Percentiles rank a stretch among this genome's conserved stretches.
These are phyloP conservation scores for Uromyces viciae-fabae DNA, from an alignment of 1,284 basidiomycete genomes.

Conservation along the genomic window DNA sequence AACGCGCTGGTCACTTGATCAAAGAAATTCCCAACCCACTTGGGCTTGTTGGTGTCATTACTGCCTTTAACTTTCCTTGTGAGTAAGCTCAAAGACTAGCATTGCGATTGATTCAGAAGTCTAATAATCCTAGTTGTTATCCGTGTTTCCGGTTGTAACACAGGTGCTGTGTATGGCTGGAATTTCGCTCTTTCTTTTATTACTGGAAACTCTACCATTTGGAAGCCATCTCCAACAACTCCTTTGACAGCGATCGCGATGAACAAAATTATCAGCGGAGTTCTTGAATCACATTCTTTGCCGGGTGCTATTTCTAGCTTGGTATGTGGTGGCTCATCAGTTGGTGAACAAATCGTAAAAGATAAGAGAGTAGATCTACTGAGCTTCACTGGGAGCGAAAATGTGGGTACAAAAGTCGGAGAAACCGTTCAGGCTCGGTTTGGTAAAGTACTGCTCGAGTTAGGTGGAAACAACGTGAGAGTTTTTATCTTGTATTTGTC, in stretches of 20 bases:
- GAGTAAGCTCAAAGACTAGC: background rate
- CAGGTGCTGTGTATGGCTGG: slow-evolving; percentile 59
- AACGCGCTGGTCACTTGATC: slow-evolving; percentile 50
- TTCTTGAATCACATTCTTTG: slow-evolving; percentile 75
- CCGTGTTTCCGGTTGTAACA: slow-evolving; percentile 38
- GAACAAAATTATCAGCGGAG: slow-evolving; percentile 73
- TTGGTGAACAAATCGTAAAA: slow-evolving; percentile 72
- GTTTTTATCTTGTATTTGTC: background rate
- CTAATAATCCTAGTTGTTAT: slow-evolving; percentile 77
- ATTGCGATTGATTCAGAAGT: background rate
- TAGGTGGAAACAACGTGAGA: slow-evolving; percentile 80
- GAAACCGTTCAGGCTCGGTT: slow-evolving; percentile 73
- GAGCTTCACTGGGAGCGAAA: slow-evolving; percentile 89
- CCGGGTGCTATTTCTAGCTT: slow-evolving; percentile 78
- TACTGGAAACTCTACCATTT: slow-evolving; percentile 86
- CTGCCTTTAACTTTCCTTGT: slow-evolving; percentile 47
- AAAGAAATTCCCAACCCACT: slow-evolving; percentile 66
- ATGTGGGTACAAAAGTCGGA: slow-evolving; percentile 76
- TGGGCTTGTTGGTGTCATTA: slow-evolving; percentile 74
- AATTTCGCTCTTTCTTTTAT: slow-evolving; percentile 83
- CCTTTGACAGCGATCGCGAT: slow-evolving; percentile 81
- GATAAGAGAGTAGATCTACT: slow-evolving; percentile 71
- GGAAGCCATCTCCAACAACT: slow-evolving; percentile 89
- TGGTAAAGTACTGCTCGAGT: slow-evolving; percentile 79
- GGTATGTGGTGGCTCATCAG: slow-evolving; percentile 74